Evolutionary conservation across 495 filamentous ascomycete genomes (phyloP).

Genomic region (Tuber microsphaerosporum): DNA sequence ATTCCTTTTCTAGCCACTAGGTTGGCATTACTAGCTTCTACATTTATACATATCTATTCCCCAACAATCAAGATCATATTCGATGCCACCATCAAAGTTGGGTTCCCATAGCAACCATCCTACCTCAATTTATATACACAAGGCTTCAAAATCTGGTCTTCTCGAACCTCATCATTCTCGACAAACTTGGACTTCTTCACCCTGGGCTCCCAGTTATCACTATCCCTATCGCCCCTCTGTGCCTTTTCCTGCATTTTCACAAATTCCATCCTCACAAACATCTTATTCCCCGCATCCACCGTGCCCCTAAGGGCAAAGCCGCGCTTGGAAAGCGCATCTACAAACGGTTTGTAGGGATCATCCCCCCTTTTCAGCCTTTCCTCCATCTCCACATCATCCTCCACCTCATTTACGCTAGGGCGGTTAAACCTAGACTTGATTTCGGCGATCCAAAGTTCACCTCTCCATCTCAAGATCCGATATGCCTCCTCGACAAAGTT

Average conservation of each 20-base stretch:
- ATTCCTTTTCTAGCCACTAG: not conserved
- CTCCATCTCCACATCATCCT: conserved; percentile 50
- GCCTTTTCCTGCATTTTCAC: conserved; percentile 64
- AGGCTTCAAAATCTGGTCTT: conserved; percentile 72
- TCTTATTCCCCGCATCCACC: conserved; percentile 81
- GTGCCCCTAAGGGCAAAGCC: conserved; percentile 68
- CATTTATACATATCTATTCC: not conserved
- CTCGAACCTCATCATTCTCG: conserved; percentile 48
- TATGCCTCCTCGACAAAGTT: conserved; percentile 93
- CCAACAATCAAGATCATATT: not conserved
- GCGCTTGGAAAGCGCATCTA: conserved; percentile 67
- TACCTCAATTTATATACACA: conserved; percentile 93
- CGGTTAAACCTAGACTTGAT: conserved; percentile 77
- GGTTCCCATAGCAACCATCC: conserved; percentile 10
- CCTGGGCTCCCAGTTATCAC: conserved; percentile 41
- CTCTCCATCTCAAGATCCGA: conserved; percentile 77
- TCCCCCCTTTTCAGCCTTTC: conserved; percentile 49
- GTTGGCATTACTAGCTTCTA: not conserved
- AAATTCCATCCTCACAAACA: conserved; percentile 97
- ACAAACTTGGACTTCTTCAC: conserved; percentile 43
- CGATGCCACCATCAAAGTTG: conserved; percentile 9
- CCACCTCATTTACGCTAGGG: conserved; percentile 46
- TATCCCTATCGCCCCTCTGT: conserved; percentile 48
- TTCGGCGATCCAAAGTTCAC: conserved; percentile 93
- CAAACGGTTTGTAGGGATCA: conserved; percentile 81